A percentile compares a stretch with the other conserved stretches of the same genome.
Conservation (phyloP, 2,329 filamentous ascomycete species). For the Trichoderma gracile region DNA sequence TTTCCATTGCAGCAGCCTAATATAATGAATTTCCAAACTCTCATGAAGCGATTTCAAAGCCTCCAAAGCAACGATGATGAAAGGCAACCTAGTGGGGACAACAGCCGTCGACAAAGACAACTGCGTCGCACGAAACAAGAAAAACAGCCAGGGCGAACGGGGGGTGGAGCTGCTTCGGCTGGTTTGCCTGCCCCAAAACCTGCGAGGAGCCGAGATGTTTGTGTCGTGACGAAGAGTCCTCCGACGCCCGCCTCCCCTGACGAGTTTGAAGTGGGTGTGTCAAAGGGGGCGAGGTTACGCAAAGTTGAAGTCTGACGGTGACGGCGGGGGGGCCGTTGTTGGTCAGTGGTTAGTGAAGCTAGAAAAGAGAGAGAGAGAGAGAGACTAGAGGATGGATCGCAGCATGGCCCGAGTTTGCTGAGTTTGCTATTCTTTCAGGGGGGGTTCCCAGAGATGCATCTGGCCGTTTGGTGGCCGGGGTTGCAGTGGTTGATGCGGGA, state of each 20-base stretch:
- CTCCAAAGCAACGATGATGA: not conserved
- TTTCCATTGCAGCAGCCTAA: not conserved
- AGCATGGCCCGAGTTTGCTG: not conserved
- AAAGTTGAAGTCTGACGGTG: not conserved
- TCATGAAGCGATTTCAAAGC: not conserved
- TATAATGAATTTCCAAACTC: not conserved
- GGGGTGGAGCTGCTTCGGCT: not conserved
- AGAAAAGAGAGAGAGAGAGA: not conserved
- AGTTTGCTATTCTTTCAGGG: too few species aligned
- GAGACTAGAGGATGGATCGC: not conserved
- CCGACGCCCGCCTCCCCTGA: not conserved
- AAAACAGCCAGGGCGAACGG: not conserved
- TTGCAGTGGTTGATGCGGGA: not conserved
- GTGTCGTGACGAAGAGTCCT: not conserved
- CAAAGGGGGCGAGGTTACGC: not conserved
- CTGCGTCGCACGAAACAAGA: not conserved
- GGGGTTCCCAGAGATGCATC: not conserved
- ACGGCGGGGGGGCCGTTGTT: not conserved
- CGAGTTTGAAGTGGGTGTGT: constrained; percentile 4
- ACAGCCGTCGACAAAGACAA: not conserved
- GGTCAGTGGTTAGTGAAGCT: not conserved
- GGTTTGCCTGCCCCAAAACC: not conserved
- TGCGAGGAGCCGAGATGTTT: constrained; percentile 21
- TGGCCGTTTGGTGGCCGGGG: not conserved
- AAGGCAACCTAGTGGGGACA: not conserved